Percentiles rank a stretch among this genome's conserved stretches.
These are phyloP conservation scores for Protomyces macrosporus DNA, from an alignment of 1,139 yeast species.

Conservation along the genomic window DNA sequence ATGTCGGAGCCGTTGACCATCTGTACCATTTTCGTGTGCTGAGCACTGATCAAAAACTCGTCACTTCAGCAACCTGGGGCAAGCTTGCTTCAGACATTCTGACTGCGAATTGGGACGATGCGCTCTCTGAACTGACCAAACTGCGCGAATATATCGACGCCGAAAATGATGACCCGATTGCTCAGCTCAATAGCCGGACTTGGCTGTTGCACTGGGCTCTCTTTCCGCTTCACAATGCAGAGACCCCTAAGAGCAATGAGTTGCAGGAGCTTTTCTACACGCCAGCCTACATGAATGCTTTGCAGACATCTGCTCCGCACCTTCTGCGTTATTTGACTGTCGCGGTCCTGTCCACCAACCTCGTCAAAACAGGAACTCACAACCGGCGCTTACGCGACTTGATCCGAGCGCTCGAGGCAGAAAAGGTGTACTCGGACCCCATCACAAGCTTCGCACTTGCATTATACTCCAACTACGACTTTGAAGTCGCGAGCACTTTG, in stretches of 20 bases:
- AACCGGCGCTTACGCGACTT: constrained; percentile 54
- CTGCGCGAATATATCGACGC: constrained; percentile 55
- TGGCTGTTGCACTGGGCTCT: constrained; percentile 65
- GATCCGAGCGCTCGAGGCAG: constrained; percentile 53
- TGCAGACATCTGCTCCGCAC: constrained; percentile 67
- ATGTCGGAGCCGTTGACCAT: constrained; percentile 53
- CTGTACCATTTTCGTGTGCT: constrained; percentile 52
- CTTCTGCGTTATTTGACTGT: constrained; percentile 55
- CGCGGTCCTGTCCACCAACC: constrained; percentile 44
- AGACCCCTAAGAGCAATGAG: constrained; percentile 46
- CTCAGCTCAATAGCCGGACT: constrained; percentile 55
- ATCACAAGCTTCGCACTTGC: constrained; percentile 52
- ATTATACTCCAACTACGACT: constrained; percentile 53
- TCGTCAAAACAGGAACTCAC: constrained; percentile 36
- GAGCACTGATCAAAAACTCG: constrained; percentile 48
- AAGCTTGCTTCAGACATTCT: constrained; percentile 55
- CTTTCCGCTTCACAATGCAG: constrained; percentile 50
- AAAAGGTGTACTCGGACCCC: constrained; percentile 60
- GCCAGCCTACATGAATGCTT: constrained; percentile 55
- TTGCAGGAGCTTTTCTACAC: constrained; percentile 49
- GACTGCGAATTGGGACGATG: constrained; percentile 49
- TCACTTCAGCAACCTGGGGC: constrained; percentile 60
- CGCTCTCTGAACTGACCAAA: constrained; percentile 49
- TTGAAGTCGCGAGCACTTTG: constrained; percentile 48
- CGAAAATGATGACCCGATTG: constrained; percentile 47